phyloP scores from a whole-genome alignment of 306 rosid species.

The Spatholobus suberectus region DNA sequence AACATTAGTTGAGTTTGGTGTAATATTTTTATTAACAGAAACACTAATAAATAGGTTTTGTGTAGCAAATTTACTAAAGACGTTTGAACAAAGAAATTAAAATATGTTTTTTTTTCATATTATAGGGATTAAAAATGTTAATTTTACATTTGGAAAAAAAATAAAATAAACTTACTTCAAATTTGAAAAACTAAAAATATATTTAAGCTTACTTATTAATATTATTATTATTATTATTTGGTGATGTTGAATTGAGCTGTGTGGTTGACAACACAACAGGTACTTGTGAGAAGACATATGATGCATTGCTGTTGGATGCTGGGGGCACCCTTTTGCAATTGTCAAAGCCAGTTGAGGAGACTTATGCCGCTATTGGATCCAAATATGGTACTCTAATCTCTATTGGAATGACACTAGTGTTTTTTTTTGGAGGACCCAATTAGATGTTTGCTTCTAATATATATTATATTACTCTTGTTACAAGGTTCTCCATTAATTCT shows the following conservation, averaged over 20 bases:
- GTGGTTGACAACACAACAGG: neutral
- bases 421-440: neutral
- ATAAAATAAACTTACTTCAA: too few relatives aligned
- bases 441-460: neutral
- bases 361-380: constrained; percentile 76
- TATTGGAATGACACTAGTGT: neutral
- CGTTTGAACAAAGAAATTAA: too few relatives aligned
- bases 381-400: constrained; percentile 59
- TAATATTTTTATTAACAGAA: too few relatives aligned
- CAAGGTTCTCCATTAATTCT: neutral
- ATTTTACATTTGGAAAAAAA: too few relatives aligned
- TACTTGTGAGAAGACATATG: constrained; percentile 50
- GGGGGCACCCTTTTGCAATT: constrained; percentile 96
- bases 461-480: neutral
- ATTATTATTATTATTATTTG: neutral
- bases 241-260: neutral
- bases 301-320: constrained; percentile 88
- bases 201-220: too few relatives aligned
- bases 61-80: too few relatives aligned
- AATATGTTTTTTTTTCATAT: too few relatives aligned
- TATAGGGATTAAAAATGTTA: too few relatives aligned
- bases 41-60: too few relatives aligned
- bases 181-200: too few relatives aligned
- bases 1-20: too few relatives aligned
- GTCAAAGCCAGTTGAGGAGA: constrained; percentile 75